phyloP scores from a whole-genome alignment of 257 asterid species.

The Gentiana straminea region DNA sequence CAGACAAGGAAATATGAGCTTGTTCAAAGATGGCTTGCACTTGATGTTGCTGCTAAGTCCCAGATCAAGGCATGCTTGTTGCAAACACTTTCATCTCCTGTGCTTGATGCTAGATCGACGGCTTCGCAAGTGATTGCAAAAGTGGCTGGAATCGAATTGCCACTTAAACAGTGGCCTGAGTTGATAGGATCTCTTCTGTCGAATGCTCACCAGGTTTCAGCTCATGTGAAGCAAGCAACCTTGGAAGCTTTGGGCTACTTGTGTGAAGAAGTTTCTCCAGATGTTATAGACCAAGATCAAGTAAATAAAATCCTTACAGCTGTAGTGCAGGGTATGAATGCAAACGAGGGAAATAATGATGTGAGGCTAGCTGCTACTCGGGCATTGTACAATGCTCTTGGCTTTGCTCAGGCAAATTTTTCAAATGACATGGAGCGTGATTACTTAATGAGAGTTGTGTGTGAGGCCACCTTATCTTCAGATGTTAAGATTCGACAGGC shows the following conservation, averaged over 20 bases:
- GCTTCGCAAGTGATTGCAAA: constrained; percentile 84
- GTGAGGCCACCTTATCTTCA: constrained; percentile 65
- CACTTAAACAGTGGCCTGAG: constrained; percentile 82
- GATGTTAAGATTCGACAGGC: constrained; percentile 72
- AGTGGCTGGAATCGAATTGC: constrained; percentile 69
- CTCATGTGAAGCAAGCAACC: constrained; percentile 65
- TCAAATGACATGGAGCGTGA: constrained; percentile 77
- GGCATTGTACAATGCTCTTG: constrained; percentile 82
- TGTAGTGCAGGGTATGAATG: constrained; percentile 79
- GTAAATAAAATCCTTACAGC: constrained; percentile 78
- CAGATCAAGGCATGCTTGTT: constrained; percentile 56
- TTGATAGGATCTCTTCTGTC: constrained; percentile 53
- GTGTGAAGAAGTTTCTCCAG: constrained; percentile 78
- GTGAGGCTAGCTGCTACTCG: constrained; percentile 76
- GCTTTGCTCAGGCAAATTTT: constrained; percentile 82
- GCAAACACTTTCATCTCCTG: constrained; percentile 58
- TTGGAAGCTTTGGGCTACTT: constrained; percentile 80
- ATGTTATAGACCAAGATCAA: constrained; percentile 68
- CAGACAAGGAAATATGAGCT: constrained; percentile 44
- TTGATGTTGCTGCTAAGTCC: constrained; percentile 45
- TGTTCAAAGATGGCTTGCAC: constrained; percentile 55
- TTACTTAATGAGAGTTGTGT: constrained; percentile 73
- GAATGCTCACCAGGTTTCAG: constrained; percentile 51
- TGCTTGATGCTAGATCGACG: constrained; percentile 63
- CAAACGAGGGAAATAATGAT: constrained; percentile 44